Evolutionary conservation across 2,329 filamentous ascomycete genomes (phyloP), one percentile per base, ranked within the genome.

Genomic region (Verticillium alfalfae): DNA sequence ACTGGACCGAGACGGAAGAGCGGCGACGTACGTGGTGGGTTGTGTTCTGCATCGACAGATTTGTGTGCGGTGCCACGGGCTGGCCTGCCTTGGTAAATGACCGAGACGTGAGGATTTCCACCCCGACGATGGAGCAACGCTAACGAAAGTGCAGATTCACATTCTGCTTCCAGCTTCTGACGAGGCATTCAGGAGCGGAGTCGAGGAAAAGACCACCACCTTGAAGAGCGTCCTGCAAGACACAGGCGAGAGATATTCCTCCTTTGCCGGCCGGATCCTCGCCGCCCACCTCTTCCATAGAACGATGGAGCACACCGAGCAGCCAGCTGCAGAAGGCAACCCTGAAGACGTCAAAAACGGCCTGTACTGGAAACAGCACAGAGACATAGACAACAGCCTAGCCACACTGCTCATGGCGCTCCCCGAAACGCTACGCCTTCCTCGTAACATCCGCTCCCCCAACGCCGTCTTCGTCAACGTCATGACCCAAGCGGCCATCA

Each of bases 381-480:
- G 85, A 15, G 74, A 78, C 2, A 79, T 89, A 68, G 87, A 90
- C 68, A 85, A 85, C 63, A 81, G 86, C 54, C 74, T 91, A 6
- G 78, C 86, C 34, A 84, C 85, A 62, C 85, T 84, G 10, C 79
- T 84, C 2, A 75, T 89, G 34, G 80, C 82, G 1, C 74, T 90
- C 15, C 87, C 88, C 0, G 81, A 81, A 56, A 75, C 81, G 63
- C 75, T 90, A 45, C 81, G 86, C 58, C 73, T 90, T 45, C 86
- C 87, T 1, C 72, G 74, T 26, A 84, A 84, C 1, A 74, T 88
- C 49, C 75, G 78, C 56, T 80, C 88, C 67, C 78, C 85, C 0
- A 89, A 89, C 62, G 80, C 85, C 31, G 79, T 90, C 2, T 89
- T 90, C 69, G 76, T 85, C 66, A 89, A 90, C 67, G 87, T 90